Base-by-base conservation (phyloP, 805 yeast species). In the Metschnikowia gruessii region DNA sequence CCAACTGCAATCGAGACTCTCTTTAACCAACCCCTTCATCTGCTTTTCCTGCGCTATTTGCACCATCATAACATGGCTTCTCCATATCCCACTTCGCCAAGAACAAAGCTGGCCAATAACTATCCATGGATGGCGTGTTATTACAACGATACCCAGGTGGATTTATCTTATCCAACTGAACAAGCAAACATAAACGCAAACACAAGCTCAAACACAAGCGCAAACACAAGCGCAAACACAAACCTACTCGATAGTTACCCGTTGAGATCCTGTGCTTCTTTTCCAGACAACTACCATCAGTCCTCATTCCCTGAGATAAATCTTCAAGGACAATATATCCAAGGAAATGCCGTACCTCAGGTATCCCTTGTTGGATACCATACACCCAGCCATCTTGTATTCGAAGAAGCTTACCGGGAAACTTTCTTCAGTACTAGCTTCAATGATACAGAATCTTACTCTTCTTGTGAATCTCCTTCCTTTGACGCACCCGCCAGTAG, bases 381-480 rank as follows among this genome's bases (percentile, higher is more conserved):
- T 10, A 13, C 24, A 17, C n/a, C 11, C 28, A n/a, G 18, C 7
- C 36, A 17, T 16, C 36, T 33, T 33, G 22, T n/a, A 9, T 41
- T 41, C 17, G 39, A 26, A 7, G 39, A 41, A 2, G 4, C 26
- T 11, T 22, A 12, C 17, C 13, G 16, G 9, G 44, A 41, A 3
- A 15, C 37, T 10, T 18, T 41, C 7, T 43, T 42, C 35, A 42
- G 32, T n/a, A 24, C 42, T 3, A 35, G 38, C 58, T 36, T 45
- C 52, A 43, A 43, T 15, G 54, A 52, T 34, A 49, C 35, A 50
- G 64, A 37, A 17, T 41, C 44, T 18, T 35, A 37, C 19, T 41
- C 44, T 28, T 35, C 39, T 22, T 16, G 34, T 26, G 34, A 29
- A 8, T 41, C 44, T 17, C 39, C 44, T 12, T 34, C 34, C 11